Base-by-base conservation (phyloP, 495 filamentous ascomycete species). In the Podospora fimiseda region DNA sequence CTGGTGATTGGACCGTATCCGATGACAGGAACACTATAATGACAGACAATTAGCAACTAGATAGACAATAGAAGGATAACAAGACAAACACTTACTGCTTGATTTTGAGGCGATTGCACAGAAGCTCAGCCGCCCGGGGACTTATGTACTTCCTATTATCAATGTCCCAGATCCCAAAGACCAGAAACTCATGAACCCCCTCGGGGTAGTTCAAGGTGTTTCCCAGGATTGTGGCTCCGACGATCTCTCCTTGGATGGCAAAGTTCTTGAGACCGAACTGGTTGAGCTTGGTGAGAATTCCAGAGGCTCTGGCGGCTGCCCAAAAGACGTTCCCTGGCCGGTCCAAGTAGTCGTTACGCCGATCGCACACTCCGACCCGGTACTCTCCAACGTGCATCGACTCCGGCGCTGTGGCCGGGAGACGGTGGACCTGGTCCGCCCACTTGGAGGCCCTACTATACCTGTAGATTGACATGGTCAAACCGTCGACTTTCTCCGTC, bases 401-500 rank as follows among this genome's bases (percentile, higher is more conserved):
- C 2, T 20, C 8, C 1, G 59, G 43, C 14, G 41, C 48, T 2
- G 43, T 43, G 18, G 27, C 30, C 1, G 53, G 53, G 2, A 59
- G 33, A 1, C 18, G 46, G 1, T 42, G 42, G 24, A 60, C 33
- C 4, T 13, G 27, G 9, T 19, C 21, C 3, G 21, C 30, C 58
- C 58, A 60, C 1, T 2, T 9, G 4, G 57, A 53, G 21, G 19
- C 20, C 9, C 30, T 30, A 18, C 45, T 38, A 42, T 60, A 36
- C 9, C 56, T 43, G 60, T 62, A 64, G 14, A 64, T 44, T 15
- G 41, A 37, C 60, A 62, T 62, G 43, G 57, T 51, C 2, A 62
- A 6, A n/a, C 62, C 62, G 45, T 64, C 62, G 14, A 62, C 43
- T 44, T 62, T 64, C 42, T 62, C 57, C 0, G 62, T 60, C 27